Evolutionary conservation across 1,284 basidiomycete genomes (phyloP), one percentile per base, ranked within the genome.

Genomic region (Vanrija humicola): DNA sequence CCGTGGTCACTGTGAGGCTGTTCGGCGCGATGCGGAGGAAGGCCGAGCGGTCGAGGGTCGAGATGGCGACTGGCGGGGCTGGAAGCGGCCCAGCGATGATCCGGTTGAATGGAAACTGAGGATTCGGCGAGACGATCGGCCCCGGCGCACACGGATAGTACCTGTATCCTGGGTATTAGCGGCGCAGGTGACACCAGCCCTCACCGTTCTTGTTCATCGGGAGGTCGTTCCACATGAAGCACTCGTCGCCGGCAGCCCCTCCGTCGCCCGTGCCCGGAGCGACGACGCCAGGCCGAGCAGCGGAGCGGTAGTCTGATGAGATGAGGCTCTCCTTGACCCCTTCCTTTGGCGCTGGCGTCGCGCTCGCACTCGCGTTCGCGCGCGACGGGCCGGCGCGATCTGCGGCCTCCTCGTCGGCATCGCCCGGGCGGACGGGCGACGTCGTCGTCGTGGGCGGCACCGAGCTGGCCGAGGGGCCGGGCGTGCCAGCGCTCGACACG

Each of bases 21-120:
- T 95, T 88, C 46, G 84, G 83, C 0, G 90, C 88, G 56, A 96
- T 83, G 55, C 87, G 86, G 49, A 95, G 75, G 64, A 79, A 83
- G 3, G 71, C 60, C 3, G 79, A 80, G 6, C 82, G 76, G 61
- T 83, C 82, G 39, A 79, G 68, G 70, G 75, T 78, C 48, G 76
- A 78, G 44, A 79, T 64, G 25, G 77, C 70, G 2, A 79, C 76
- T 0, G 59, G 62, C 0, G 68, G 65, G 18, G 64, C 58, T 1
- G 72, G 67, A 0, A 66, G 53, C 1, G 69, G 64, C 39, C 66
- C 67, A 0, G 72, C 69, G 16, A 76, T 64, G 10, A 73, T 65
- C 48, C 76, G 65, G 63, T 73, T 70, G 63, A 77, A 77, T 1
- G 74, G 73, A 34, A 58, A 62, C 0, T 62, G 34, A 2, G 68